Evolutionary conservation across 305 asterid genomes (phyloP), one percentile per base, ranked within the genome.

Genomic region (Fraxinus sp.): DNA sequence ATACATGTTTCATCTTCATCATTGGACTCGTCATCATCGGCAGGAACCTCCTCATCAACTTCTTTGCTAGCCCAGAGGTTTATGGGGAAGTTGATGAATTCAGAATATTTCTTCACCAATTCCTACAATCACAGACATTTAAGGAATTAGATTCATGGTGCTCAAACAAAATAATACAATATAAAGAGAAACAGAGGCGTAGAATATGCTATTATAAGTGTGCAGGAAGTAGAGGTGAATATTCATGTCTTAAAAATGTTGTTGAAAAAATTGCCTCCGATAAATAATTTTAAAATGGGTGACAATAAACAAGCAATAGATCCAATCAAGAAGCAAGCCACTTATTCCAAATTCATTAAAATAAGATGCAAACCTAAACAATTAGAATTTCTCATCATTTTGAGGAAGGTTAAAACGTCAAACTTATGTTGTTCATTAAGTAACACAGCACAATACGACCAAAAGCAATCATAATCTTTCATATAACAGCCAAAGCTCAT

Each of bases 71-170:
- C 97, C 97, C 98, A 92, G 66, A 92, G 91, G 85, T 86, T 5
- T 77, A 93, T 93, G 14, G 98, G 98, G 90, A 92, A 93, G 89
- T 91, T 93, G 84, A 92, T 92, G 81, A 93, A 93, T 85, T 93
- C 94, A 74, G 97, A 93, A 84, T 93, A 93, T 87, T 78, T 92
- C 72, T 93, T 91, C 87, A 92, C 98, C 90, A 93, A 84, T 37
- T 93, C 98, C 98, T 91, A 81, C 78, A 82, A 83, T 39, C 64
- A 85, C 10, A 62, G 24, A 55, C 33, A 52, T 49, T 52, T 24
- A 11, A 18, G 24, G 49, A 77, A 66, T 82, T 14, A 87, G 82
- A 75, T 74, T 26, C 41, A 41, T 22, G 70, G 26, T 36, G 7
- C 55, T 49, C 70, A 43, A 78, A 73, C 62, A 30, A 11, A 41